Percentiles rank a stretch among this genome's conserved stretches.
Evolutionary conservation across 257 asterid genomes (phyloP).

Genomic region (Orobanche coerulescens): DNA sequence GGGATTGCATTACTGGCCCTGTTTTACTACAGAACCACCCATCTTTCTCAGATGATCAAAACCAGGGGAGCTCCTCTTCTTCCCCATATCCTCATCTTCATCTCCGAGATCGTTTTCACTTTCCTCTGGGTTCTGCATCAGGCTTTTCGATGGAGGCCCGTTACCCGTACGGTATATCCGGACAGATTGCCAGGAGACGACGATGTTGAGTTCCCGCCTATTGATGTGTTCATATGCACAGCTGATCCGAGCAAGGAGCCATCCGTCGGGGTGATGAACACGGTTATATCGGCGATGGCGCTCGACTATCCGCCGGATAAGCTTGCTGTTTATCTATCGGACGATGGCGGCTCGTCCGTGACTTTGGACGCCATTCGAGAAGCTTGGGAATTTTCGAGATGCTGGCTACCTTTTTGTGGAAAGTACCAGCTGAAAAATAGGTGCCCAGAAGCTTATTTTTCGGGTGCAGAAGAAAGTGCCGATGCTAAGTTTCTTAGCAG

Average conservation of each 20-base stretch:
- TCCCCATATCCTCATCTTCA: slow-evolving; percentile 23
- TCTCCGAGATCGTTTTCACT: slow-evolving; percentile 30
- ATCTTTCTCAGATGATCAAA: neutral
- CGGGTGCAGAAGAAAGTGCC: slow-evolving; percentile 1
- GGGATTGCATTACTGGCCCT: slow-evolving; percentile 29
- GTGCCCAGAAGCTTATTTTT: slow-evolving; percentile 40
- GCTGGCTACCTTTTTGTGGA: slow-evolving; percentile 38
- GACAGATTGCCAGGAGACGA: slow-evolving; percentile 33
- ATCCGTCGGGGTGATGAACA: slow-evolving; percentile 37
- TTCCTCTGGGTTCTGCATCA: slow-evolving; percentile 27
- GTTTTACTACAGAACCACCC: slow-evolving; percentile 30
- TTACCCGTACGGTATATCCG: slow-evolving; percentile 21
- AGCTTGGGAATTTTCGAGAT: slow-evolving; percentile 29
- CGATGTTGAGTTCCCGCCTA: slow-evolving; percentile 24
- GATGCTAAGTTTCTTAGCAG: neutral
- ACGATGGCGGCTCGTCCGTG: slow-evolving; percentile 36
- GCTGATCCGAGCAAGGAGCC: slow-evolving; percentile 46
- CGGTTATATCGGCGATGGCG: slow-evolving; percentile 39
- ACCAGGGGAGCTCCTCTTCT: slow-evolving; percentile 9
- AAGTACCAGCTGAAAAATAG: slow-evolving; percentile 23
- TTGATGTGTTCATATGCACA: slow-evolving; percentile 40
- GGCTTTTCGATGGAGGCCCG: slow-evolving; percentile 28
- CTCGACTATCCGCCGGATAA: slow-evolving; percentile 39
- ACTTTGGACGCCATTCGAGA: slow-evolving; percentile 31
- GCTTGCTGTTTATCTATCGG: slow-evolving; percentile 35